These are phyloP conservation scores for Starmera caribaea DNA, from an alignment of 805 yeast genomes.

Conservation along the genomic window DNA sequence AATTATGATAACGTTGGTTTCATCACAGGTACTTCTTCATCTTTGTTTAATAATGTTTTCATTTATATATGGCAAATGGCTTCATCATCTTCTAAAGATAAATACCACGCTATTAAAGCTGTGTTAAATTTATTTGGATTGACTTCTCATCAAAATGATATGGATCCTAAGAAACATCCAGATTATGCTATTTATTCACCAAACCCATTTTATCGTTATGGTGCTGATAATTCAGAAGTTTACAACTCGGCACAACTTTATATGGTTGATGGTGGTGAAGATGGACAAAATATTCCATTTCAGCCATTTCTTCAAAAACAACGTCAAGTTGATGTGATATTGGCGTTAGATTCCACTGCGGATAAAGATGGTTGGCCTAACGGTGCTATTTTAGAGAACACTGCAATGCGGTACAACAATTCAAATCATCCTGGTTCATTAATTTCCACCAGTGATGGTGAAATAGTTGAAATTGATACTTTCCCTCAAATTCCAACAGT, in stretches of 20 bases:
- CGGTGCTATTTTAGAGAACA: slow-evolving; percentile 39
- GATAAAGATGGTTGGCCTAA: slow-evolving; percentile 48
- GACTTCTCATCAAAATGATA: slow-evolving; percentile 24
- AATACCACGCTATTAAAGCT: slow-evolving; percentile 25
- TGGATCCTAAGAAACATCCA: slow-evolving; percentile 29
- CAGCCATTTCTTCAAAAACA: slow-evolving; percentile 54
- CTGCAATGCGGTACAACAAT: slow-evolving; percentile 15
- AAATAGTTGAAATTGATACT: slow-evolving; percentile 25
- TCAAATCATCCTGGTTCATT: slow-evolving; percentile 17
- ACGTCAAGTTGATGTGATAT: slow-evolving; percentile 50
- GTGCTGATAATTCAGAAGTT: slow-evolving; percentile 11
- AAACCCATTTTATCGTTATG: slow-evolving; percentile 42
- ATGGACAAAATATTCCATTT: slow-evolving; percentile 62
- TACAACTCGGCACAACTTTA: slow-evolving; percentile 23
- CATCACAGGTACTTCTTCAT: slow-evolving; percentile 54
- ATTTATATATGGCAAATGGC: slow-evolving; percentile 31
- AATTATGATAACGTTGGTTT: slow-evolving; percentile 54
- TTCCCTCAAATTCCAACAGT: slow-evolving; percentile 59
- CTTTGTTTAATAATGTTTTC: slow-evolving; percentile 43
- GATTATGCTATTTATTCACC: slow-evolving; percentile 56
- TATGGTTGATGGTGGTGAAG: slow-evolving; percentile 76
- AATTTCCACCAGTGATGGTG: slow-evolving; percentile 27
- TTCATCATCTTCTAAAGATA: slow-evolving; percentile 19
- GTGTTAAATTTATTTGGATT: slow-evolving; percentile 36
- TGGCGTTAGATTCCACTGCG: slow-evolving; percentile 52